Percentiles rank a stretch among this genome's conserved stretches.
These are phyloP conservation scores for Bimuria novae-zelandiae DNA, from an alignment of 2,329 filamentous ascomycete species.

Conservation along the genomic window DNA sequence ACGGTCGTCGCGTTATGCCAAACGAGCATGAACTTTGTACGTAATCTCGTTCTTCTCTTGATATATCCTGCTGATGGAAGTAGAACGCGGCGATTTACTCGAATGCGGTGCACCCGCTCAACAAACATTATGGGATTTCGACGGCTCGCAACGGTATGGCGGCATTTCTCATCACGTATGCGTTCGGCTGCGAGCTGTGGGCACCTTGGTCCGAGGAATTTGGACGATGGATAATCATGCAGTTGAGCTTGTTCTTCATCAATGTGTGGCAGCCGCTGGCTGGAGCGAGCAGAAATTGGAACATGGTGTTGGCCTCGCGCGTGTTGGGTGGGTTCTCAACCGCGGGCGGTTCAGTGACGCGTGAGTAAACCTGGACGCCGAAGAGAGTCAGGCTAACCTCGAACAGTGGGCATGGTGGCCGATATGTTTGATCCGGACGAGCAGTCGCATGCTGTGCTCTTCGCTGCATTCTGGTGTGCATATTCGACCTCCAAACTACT, in stretches of 20 bases:
- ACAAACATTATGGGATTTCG: conserved; percentile 60
- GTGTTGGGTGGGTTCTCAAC: conserved; percentile 46
- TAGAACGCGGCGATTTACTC: conserved; percentile 57
- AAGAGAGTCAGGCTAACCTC: conserved; percentile 28
- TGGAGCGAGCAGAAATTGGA: conserved; percentile 71
- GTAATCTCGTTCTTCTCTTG: conserved; percentile 27
- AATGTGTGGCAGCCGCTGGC: conserved; percentile 66
- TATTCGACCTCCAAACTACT: too few species aligned
- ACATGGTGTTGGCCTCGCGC: conserved; percentile 64
- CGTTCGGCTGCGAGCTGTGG: conserved; percentile 84
- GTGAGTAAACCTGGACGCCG: background rate
- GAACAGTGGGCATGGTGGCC: conserved; percentile 60
- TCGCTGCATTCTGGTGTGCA: conserved; percentile 66
- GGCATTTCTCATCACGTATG: conserved; percentile 63
- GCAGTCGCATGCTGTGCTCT: conserved; percentile 69
- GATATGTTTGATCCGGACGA: conserved; percentile 63
- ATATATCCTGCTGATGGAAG: conserved; percentile 44
- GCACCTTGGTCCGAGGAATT: conserved; percentile 78
- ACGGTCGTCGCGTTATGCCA: conserved; percentile 57
- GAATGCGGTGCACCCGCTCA: conserved; percentile 54
- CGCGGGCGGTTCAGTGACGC: conserved; percentile 64
- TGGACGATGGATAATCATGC: conserved; percentile 74
- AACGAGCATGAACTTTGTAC: conserved; percentile 49
- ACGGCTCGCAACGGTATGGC: conserved; percentile 9
- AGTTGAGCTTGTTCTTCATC: conserved; percentile 71